phyloP scores from a whole-genome alignment of 1,284 basidiomycete genomes.

The Ganoderma lingzhi region DNA sequence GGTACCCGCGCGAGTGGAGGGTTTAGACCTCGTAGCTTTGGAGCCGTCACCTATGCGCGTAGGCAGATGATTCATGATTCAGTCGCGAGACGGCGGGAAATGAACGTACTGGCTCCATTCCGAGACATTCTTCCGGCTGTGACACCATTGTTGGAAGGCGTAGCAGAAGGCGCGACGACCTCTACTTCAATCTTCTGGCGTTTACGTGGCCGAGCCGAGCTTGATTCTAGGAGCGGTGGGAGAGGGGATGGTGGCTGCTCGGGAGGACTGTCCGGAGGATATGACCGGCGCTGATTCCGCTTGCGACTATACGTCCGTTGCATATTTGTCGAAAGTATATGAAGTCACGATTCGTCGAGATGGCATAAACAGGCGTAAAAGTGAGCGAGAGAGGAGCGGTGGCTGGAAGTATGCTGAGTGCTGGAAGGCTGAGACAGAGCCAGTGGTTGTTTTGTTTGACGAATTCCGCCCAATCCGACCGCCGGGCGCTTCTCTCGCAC shows the following conservation, averaged over 20 bases:
- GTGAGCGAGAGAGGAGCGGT: not conserved
- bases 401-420: not conserved
- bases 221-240: not conserved
- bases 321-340: slow-evolving; percentile 19
- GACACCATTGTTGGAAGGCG: not conserved
- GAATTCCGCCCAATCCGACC: not conserved
- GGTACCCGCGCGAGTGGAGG: slow-evolving; percentile 9
- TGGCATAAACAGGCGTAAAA: not conserved
- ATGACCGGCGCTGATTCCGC: slow-evolving; percentile 32
- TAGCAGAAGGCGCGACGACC: slow-evolving; percentile 13
- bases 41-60: not conserved
- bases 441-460: not conserved
- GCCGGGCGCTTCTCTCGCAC: not conserved
- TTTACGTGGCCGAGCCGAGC: slow-evolving; percentile 33
- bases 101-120: slow-evolving; percentile 20
- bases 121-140: not conserved
- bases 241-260: slow-evolving; percentile 17
- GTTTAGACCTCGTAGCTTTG: slow-evolving; percentile 1
- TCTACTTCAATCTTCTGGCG: slow-evolving; percentile 35
- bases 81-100: not conserved
- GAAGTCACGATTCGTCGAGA: not conserved
- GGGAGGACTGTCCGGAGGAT: slow-evolving; percentile 16
- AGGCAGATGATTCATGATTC: not conserved
- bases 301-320: slow-evolving; percentile 37
- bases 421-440: not conserved